Conservation (phyloP, 345 rosid genomes). For the Draba incana region DNA sequence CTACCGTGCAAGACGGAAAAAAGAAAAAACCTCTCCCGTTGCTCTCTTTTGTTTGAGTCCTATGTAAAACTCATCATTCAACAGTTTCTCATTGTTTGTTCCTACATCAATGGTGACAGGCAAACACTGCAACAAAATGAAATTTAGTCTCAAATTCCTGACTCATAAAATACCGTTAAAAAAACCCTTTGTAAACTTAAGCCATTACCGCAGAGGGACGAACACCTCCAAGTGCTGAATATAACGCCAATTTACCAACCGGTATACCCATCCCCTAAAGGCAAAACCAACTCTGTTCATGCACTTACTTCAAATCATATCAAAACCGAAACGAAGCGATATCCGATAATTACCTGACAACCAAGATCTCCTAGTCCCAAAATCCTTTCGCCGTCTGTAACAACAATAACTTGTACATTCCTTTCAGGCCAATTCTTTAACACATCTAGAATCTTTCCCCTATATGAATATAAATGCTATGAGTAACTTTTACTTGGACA, state of each 20-base stretch:
- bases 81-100: conserved; percentile 79
- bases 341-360: conserved; percentile 66
- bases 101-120: conserved; percentile 92
- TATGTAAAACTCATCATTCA: conserved; percentile 86
- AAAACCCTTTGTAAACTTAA: not conserved
- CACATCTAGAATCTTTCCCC: conserved; percentile 89
- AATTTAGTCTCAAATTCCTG: not conserved
- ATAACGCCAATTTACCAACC: conserved; percentile 79
- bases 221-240: conserved; percentile 90
- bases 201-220: conserved; percentile 76
- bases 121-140: conserved; percentile 56
- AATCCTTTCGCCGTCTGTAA: conserved; percentile 93
- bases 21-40: conserved; percentile 63
- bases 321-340: not conserved
- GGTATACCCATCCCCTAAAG: conserved; percentile 90
- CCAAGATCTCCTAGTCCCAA: conserved; percentile 98
- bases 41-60: conserved; percentile 83
- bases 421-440: conserved; percentile 93
- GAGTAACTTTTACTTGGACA: not conserved
- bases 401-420: conserved; percentile 87
- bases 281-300: conserved; percentile 1
- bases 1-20: not conserved
- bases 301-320: not conserved
- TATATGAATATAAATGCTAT: conserved; percentile 32
- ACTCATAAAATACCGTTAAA: not conserved